These are phyloP conservation scores for Mycena albidolilacea DNA, from an alignment of 768 basidiomycete species.

Conservation along the genomic window DNA sequence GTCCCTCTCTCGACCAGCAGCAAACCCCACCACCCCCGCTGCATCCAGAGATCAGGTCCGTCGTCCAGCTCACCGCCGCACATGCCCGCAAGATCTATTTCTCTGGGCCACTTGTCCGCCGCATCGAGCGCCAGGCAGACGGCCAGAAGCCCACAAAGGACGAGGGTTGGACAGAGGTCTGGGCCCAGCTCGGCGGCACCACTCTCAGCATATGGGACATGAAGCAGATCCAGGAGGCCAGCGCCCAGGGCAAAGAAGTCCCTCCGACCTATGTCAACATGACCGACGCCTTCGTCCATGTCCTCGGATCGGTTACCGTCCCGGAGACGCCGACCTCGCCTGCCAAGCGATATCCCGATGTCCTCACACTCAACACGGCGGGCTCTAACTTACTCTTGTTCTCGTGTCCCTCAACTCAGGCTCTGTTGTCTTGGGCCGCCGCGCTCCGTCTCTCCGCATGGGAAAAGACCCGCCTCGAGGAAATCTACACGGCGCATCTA, in stretches of 20 bases:
- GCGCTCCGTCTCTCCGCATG: constrained; percentile 92
- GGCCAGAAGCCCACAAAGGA: constrained; percentile 79
- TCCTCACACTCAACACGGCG: constrained; percentile 94
- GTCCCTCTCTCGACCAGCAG: constrained; percentile 41
- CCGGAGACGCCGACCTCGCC: constrained; percentile 67
- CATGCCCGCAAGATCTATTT: constrained; percentile 91
- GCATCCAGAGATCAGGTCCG: constrained; percentile 87
- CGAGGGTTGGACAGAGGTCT: constrained; percentile 87
- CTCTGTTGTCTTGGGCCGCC: constrained; percentile 91
- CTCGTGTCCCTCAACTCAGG: constrained; percentile 80
- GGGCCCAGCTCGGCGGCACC: constrained; percentile 92
- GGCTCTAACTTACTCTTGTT: constrained; percentile 93
- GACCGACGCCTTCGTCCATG: constrained; percentile 89
- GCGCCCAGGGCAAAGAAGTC: constrained; percentile 82
- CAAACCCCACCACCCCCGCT: constrained; percentile 59
- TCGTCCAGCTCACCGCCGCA: constrained; percentile 79
- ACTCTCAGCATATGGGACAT: constrained; percentile 95
- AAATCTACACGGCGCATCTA: constrained; percentile 97
- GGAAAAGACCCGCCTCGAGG: constrained; percentile 96
- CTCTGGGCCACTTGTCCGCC: constrained; percentile 85
- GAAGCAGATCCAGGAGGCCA: constrained; percentile 89
- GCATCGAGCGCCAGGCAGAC: constrained; percentile 83
- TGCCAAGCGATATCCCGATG: constrained; percentile 75
- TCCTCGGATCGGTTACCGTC: constrained; percentile 80
- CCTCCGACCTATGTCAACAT: constrained; percentile 91